phyloP scores from a whole-genome alignment of 768 basidiomycete species.

The Panellus pusillus region DNA sequence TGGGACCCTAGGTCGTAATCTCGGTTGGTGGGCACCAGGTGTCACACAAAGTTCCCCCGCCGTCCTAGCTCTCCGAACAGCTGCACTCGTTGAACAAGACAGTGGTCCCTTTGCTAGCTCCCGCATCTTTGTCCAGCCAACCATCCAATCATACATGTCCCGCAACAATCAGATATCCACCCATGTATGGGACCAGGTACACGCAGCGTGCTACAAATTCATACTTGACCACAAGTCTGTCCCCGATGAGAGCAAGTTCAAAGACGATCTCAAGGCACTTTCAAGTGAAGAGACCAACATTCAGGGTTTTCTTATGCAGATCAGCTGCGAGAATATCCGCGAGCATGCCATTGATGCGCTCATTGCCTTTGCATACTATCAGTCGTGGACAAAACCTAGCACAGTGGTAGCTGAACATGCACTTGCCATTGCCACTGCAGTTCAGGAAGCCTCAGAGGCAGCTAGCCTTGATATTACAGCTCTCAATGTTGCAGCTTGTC shows the following conservation, averaged over 20 bases:
- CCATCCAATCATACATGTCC: conserved; percentile 23
- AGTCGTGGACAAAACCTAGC: too few species aligned
- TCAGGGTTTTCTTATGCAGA: conserved; percentile 17
- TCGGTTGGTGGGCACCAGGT: conserved; percentile 13
- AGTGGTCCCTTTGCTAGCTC: not conserved
- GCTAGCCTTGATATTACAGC: too few species aligned
- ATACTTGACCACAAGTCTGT: conserved; percentile 11
- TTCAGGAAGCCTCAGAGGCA: too few species aligned
- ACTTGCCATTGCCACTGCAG: too few species aligned
- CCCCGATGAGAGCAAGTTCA: conserved; percentile 1
- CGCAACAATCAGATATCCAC: conserved; percentile 7
- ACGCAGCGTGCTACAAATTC: conserved; percentile 16
- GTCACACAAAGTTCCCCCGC: conserved; percentile 6
- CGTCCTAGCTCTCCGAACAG: conserved; percentile 2
- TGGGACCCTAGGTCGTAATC: conserved; percentile 18
- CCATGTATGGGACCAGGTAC: conserved; percentile 4
- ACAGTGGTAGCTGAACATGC: too few species aligned
- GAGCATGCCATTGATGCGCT: too few species aligned
- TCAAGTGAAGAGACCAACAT: conserved; percentile 1
- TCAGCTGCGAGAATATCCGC: too few species aligned
- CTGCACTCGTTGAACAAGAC: conserved; percentile 6
- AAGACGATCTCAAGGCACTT: not conserved
- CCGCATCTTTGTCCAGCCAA: conserved; percentile 22
- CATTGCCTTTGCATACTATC: too few species aligned
- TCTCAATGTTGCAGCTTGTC: not conserved